Base-by-base conservation (phyloP, 1,139 yeast species). In the Wickerhamomyces sp. region DNA sequence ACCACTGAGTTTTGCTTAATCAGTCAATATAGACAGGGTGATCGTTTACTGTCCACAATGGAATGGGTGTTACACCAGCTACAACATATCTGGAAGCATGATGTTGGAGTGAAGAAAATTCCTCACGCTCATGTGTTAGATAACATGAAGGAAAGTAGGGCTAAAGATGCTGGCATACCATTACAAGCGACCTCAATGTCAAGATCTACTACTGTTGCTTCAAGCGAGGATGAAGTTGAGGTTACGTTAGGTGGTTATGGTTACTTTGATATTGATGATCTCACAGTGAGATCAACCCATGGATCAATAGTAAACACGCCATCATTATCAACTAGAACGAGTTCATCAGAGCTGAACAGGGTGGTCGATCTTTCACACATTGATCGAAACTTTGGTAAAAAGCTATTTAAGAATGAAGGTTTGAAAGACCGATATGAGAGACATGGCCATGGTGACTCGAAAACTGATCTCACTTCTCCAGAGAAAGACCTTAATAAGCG, bases 1-100 rank as follows among this genome's bases (percentile, higher is more conserved):
- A 71, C 72, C 17, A 70, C 84, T 20, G 78, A 87, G n/a, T 65
- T 82, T 37, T 74, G 75, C 24, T 66, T 71, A 7, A 78, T 84
- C 18, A 81, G 89, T 10, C 85, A 83, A 58, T 78, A 77, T 65
- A 71, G 92, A 51, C 92, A 83, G 60, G 84, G 88, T 1, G 77
- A 73, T 28, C 63, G 94, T 44, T 74, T 82, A 44, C 64, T 83
- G 53, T 76, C 74, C 44, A 83, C 89, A 31, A 63, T 83, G 45
- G 70, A 72, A 40, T 73, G 79, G 59, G 85, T 83, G 3, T 58
- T 81, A 27, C 67, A 65, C 32, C 82, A 81, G 41, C 58, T 82
- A 40, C 72, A 73, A 43, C 49, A 54, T 31, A 68, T 72, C 40
- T 71, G 68, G 44, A 69, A 60, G 47, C 63, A 65, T 59, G 49